Evolutionary conservation across 768 basidiomycete genomes (phyloP), one percentile per base, ranked within the genome.

Genomic region (Lentinula sp.): DNA sequence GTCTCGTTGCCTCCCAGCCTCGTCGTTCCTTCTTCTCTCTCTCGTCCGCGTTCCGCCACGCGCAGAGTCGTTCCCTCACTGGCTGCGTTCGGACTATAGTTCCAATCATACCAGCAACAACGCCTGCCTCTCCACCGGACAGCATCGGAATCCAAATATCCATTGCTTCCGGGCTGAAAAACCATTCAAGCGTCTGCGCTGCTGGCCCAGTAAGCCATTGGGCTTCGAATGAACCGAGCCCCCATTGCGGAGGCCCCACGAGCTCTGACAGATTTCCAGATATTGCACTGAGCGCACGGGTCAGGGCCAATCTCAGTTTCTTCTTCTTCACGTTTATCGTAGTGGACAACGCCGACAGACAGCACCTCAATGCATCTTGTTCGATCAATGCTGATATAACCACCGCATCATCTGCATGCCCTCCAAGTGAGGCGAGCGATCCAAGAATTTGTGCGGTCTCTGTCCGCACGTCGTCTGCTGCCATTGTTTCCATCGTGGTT

Each of bases 401-500:
- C 8, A 37, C n/a, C 0, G 87, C 83, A 16, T 80, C 80, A 23
- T 84, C 80, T 0, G 89, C 86, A 21, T 89, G 86, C 86, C 59
- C 8, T 35, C 45, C n/a, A 10, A 48, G 48, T 37, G 48, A 87
- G 0, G 89, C 81, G 11, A 93, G 75, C 0, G 91, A 92, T 0
- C 88, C 81, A 15, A 92, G 76, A 40, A 92, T 79, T 65, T 91
- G 87, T 0, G 89, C 87, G 0, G 91, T 87, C 67, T 92, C 89
- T 52, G 85, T 79, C 9, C 87, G 80, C 37, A 88, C 72, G 7
- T 84, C 82, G 11, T 82, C 80, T 40, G 76, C 73, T 0, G 76
- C 76, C 28, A 13, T 28, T 37, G 69, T 69, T 66, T 76, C 67
- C 1, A 76, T 28, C 8, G 39, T 32, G 7, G 28, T 35, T 15